Evolutionary conservation across 352 stramenopile genomes (phyloP).

Genomic region (Bremia lactucae): DNA sequence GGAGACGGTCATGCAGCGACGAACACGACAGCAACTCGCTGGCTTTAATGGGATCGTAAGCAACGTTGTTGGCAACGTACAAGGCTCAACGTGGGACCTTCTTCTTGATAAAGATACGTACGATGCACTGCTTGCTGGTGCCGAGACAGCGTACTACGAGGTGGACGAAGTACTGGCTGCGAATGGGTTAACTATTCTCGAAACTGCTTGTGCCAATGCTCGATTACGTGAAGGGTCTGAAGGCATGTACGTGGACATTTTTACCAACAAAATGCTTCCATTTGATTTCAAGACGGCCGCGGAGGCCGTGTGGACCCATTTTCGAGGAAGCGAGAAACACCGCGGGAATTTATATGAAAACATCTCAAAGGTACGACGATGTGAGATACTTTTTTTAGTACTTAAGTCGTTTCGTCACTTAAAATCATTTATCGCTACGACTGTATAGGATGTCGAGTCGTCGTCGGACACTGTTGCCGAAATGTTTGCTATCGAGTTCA

Average conservation of each 20-base stretch:
- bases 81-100: conserved; percentile 20
- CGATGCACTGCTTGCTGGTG: conserved; percentile 20
- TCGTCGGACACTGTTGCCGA: conserved; percentile 27
- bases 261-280: conserved; percentile 36
- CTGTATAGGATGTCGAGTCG: conserved; percentile 22
- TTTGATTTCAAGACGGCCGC: conserved; percentile 32
- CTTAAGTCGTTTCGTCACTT: too few species aligned
- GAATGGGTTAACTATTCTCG: conserved; percentile 26
- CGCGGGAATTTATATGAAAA: conserved; percentile 33
- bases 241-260: conserved; percentile 33
- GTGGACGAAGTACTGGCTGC: conserved; percentile 26
- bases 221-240: conserved; percentile 26
- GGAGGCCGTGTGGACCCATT: conserved; percentile 33
- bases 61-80: conserved; percentile 4
- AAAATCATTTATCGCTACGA: background rate
- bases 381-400: too few species aligned
- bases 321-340: conserved; percentile 33
- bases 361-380: conserved; percentile 29
- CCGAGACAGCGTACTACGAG: conserved; percentile 23
- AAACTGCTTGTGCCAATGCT: conserved; percentile 24
- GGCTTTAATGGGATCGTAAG: conserved; percentile 20
- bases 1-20: conserved; percentile 26
- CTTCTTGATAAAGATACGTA: conserved; percentile 28
- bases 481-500: conserved; percentile 25
- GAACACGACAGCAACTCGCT: conserved; percentile 21